Evolutionary conservation across 2,329 filamentous ascomycete species (phyloP), one percentile per base, ranked within the genome.

Genomic region (Sphaerulina musiva): DNA sequence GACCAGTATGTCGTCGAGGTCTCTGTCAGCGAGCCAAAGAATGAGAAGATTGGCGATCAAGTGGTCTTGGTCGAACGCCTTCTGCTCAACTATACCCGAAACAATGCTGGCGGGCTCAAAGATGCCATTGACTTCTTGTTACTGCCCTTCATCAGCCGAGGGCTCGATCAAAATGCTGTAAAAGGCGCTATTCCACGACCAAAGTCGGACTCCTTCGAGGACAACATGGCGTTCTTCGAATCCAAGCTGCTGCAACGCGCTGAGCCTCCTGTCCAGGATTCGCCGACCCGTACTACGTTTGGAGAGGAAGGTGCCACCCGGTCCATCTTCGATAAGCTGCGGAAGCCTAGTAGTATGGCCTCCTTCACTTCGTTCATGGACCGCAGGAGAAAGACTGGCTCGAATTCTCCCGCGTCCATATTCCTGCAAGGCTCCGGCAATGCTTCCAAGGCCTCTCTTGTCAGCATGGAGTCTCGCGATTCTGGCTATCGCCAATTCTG

Each of bases 171-270:
- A 8, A 87, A 81, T 54, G 85, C 90, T 41, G 84, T 97, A 66
- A 95, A 95, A 71, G 93, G 93, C 49, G 85, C 89, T n/a, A 93
- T 97, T 61, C 90, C 92, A 17, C 87, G 93, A n/a, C 93, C 93
- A 59, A 96, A 97, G 76, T 97, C 93, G 1, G 93, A 98, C 71
- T 96, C 93, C 0, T 98, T 98, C 61, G 93, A 98, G 70, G 92
- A 98, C 65, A 95, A 92, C 6, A 79, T 97, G 49, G 92, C 91
- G 54, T 97, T 91, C 75, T 98, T 98, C 68, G 89, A 96, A 69
- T 96, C 92, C 2, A 97, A 96, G 75, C 80, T 98, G 44, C 81
- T 98, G 51, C 93, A 97, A 72, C 90, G 95, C 65, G 91, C 92
- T 3, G 90, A 92, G 36, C 81, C 87, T 4, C 82, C 87, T 1